Evolutionary conservation across 805 yeast genomes (phyloP), one percentile per base, ranked within the genome.

Genomic region (Yamadazyma ubonensis): DNA sequence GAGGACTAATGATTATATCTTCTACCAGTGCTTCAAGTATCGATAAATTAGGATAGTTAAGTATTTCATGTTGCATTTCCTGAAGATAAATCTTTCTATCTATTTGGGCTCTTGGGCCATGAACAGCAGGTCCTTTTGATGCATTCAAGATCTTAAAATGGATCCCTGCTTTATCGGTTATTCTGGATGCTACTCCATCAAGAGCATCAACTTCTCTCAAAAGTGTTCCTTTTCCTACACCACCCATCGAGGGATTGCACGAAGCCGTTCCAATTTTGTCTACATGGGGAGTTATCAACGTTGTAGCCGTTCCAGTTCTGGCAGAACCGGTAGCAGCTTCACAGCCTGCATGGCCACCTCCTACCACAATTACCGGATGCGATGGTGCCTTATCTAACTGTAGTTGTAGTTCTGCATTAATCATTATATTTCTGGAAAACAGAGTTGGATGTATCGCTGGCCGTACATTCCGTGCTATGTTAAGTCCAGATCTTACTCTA

Each of bases 311-410:
- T 0, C 97, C 97, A 1, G 86, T 57, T 46, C 99, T 71, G 0
- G 98, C 96, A 1, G 96, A 72, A 0, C 91, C 98, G 0, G 96
- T 73, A 2, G 96, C 93, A 0, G 99, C 99, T 61, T 93, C 99
- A 51, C 96, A 83, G 9, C 99, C 99, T 25, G 99, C 99, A 67
- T 93, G 99, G 0, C 99, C 99, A 9, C 95, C 99, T 4, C 99
- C 99, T 15, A 93, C 79, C 4, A 93, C 91, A 1, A 91, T 74
- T 0, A 89, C 96, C 0, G 89, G 91, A 33, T 64, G 68, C 9
- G 51, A 44, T 1, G 61, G 60, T 15, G 65, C 54, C 5, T 42
- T 39, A 3, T 51, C 44, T 11, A 75, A 54, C 16, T 55, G 57
- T 3, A 36, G 32, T 27, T 52, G 48, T 10, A 72, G 51, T 5